Evolutionary conservation across 164 flowering plant genomes (phyloP).

Genomic region (Stephania cephalantha): DNA sequence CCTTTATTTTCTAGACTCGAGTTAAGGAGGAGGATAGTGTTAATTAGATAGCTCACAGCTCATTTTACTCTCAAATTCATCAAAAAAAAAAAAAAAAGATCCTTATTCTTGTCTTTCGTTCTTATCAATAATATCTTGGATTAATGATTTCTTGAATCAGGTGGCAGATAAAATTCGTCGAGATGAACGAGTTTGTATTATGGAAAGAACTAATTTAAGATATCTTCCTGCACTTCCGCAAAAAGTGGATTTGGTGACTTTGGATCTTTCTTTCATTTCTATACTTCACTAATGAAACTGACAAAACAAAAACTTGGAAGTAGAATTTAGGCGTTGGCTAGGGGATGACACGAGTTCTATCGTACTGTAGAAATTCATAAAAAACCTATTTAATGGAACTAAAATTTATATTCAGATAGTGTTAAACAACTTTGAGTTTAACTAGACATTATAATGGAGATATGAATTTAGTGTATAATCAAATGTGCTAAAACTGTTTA

Average conservation of each 20-base stretch:
- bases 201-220: slow-evolving; percentile 91
- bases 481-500: too few relatives aligned
- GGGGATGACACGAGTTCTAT: not conserved
- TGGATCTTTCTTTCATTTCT: slow-evolving; percentile 96
- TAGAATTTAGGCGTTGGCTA: not conserved
- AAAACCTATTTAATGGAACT: not conserved
- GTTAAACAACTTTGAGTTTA: not conserved
- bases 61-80: too few relatives aligned
- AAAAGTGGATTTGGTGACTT: slow-evolving; percentile 89
- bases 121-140: not conserved
- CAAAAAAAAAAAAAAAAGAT: too few relatives aligned
- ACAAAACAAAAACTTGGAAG: not conserved
- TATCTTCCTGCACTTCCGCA: slow-evolving; percentile 84
- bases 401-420: not conserved
- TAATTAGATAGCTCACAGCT: too few relatives aligned
- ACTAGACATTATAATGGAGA: too few relatives aligned
- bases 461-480: too few relatives aligned
- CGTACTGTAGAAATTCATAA: not conserved
- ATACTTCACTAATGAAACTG: slow-evolving; percentile 31
- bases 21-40: too few relatives aligned
- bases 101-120: not conserved
- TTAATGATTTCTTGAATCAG: slow-evolving; percentile 28
- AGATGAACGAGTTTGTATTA: slow-evolving; percentile 73
- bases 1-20: too few relatives aligned
- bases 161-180: slow-evolving; percentile 89